Evolutionary conservation across 2,329 filamentous ascomycete species (phyloP).

Genomic region (Ceratocystis papillata): DNA sequence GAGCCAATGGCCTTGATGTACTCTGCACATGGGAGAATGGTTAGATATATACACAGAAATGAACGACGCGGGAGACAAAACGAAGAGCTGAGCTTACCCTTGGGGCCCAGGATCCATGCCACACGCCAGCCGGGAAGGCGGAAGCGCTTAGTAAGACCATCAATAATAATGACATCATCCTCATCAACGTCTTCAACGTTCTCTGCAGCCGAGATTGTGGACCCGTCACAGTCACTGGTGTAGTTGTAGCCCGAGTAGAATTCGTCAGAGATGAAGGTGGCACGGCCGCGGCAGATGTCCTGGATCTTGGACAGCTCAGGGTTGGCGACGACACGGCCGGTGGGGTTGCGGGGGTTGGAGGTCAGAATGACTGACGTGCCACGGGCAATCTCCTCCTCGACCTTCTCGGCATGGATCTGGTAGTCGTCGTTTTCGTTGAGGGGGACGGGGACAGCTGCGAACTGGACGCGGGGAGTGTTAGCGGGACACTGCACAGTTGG

Average conservation of each 20-base stretch:
- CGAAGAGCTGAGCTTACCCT: conserved; percentile 36
- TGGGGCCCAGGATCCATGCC: conserved; percentile 89
- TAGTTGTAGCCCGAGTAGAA: conserved; percentile 98
- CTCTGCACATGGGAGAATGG: conserved; percentile 38
- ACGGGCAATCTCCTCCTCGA: conserved; percentile 79
- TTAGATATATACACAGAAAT: background rate
- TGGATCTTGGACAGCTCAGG: conserved; percentile 83
- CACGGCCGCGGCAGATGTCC: conserved; percentile 79
- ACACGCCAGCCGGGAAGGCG: conserved; percentile 92
- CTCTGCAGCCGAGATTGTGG: conserved; percentile 76
- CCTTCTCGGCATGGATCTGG: conserved; percentile 86
- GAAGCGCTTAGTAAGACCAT: conserved; percentile 94
- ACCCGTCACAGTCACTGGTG: conserved; percentile 80
- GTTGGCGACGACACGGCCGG: conserved; percentile 74
- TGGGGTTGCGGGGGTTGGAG: conserved; percentile 91
- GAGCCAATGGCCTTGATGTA: conserved; percentile 89
- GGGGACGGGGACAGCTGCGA: conserved; percentile 76
- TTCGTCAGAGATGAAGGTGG: conserved; percentile 89
- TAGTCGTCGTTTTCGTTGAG: conserved; percentile 78
- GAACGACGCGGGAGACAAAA: too few species aligned
- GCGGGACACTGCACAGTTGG: background rate
- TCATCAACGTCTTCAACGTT: conserved; percentile 84
- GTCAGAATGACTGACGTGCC: conserved; percentile 83
- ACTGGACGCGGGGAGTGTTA: conserved; percentile 38
- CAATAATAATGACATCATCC: conserved; percentile 87